phyloP scores from a whole-genome alignment of 495 filamentous ascomycete genomes.

The Lichenothelia convexa region DNA sequence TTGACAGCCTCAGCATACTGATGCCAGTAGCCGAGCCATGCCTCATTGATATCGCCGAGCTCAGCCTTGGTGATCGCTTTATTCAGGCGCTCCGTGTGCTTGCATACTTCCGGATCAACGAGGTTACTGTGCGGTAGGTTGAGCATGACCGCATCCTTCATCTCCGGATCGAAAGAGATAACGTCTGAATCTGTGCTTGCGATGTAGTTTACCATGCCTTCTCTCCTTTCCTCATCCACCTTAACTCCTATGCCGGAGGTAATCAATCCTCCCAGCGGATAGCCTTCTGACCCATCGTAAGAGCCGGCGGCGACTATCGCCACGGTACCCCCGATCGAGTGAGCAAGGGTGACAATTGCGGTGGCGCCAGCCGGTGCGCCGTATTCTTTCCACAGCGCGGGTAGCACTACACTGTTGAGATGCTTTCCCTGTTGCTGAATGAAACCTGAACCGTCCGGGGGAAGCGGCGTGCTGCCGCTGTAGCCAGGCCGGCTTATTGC shows the following conservation, averaged over 20 bases:
- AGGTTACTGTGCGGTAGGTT: not conserved
- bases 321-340: conserved; percentile 20
- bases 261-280: conserved; percentile 20
- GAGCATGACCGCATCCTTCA: conserved; percentile 17
- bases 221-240: not conserved
- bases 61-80: conserved; percentile 11
- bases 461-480: conserved; percentile 10
- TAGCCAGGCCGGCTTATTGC: conserved; percentile 22
- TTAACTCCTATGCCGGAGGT: conserved; percentile 17
- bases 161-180: not conserved
- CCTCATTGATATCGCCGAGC: conserved; percentile 7
- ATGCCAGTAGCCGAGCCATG: conserved; percentile 13
- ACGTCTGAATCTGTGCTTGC: conserved; percentile 1
- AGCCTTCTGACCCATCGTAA: conserved; percentile 9
- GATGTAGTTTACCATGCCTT: too few species aligned
- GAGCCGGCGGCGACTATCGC: conserved; percentile 15
- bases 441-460: conserved; percentile 7
- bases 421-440: conserved; percentile 13
- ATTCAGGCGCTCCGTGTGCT: conserved; percentile 13
- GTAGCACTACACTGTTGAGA: conserved; percentile 16
- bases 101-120: conserved; percentile 7
- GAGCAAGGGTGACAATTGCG: conserved; percentile 16
- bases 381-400: conserved; percentile 20
- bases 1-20: conserved; percentile 6
- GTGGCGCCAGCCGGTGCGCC: conserved; percentile 10